Evolutionary conservation across 164 flowering plant species (phyloP), one percentile per base, ranked within the genome.

Genomic region (grape (Vitis vinifera)): DNA sequence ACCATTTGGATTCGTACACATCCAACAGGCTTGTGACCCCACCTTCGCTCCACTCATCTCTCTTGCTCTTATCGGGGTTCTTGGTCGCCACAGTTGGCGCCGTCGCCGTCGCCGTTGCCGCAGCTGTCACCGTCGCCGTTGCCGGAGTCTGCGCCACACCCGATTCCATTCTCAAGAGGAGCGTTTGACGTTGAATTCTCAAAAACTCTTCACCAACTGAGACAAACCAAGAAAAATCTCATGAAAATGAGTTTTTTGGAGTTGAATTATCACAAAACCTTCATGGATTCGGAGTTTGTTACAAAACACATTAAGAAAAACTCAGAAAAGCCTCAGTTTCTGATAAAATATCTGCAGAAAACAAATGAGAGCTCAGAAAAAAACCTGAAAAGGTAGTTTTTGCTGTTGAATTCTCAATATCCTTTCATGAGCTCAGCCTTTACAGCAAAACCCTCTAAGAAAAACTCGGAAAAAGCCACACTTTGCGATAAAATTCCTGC

Each of bases 11-110:
- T 62, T 75, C 74, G 13, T 75, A 75, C 11, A 61, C 68, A 27
- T 75, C 78, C 2, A 75, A 52, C 51, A 75, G 55, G 60, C 67
- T 61, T 37, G 58, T 4, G 6, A 75, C 78, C 12, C 78, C 78
- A 4, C 74, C 78, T 66, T 75, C 78, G 50, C 78, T 75, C 78
- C 78, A 75, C 57, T 75, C 78, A 56, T 75, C 78, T 58, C 78
- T 61, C 70, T 75, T 75, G 55, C 71, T 55, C 76, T n/a, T 73
- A 62, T 73, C 76, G 0, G 63, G 71, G n/a, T 51, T 29, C 57
- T 62, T 73, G 44, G 44, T 37, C 44, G 7, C 5, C 9, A 53
- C 27, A 2, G 27, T 23, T n/a, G n/a, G n/a, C n/a, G n/a, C n/a
- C 27, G 27, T 23, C 27, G 27, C 16, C 13, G 51, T 55, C 6